phyloP scores from a whole-genome alignment of 345 rosid species.

The Streptanthus diversifolius region DNA sequence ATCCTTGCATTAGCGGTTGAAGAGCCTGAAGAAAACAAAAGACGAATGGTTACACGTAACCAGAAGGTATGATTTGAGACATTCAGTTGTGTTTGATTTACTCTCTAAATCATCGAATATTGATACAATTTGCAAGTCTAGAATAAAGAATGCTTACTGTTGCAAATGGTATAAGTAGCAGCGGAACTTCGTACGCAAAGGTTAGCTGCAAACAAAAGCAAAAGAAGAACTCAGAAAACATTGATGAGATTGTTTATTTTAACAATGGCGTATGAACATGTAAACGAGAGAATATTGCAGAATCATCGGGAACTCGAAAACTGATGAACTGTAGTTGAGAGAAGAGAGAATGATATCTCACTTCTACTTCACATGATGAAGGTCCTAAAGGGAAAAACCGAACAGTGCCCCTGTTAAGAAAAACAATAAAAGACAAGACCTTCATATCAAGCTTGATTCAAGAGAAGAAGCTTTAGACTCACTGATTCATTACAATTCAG shows the following conservation, averaged over 20 bases:
- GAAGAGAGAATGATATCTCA: slow-evolving; percentile 33
- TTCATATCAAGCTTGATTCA: slow-evolving; percentile 5
- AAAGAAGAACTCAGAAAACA: background rate
- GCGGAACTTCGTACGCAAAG: slow-evolving; percentile 90
- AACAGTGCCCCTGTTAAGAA: slow-evolving; percentile 61
- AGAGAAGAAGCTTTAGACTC: background rate
- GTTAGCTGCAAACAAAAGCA: slow-evolving; percentile 64
- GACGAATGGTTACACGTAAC: background rate
- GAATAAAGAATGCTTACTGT: slow-evolving; percentile 48
- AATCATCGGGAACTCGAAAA: background rate
- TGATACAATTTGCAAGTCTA: background rate
- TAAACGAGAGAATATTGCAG: background rate
- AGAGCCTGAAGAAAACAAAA: slow-evolving; percentile 53
- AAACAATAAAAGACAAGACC: slow-evolving; percentile 8
- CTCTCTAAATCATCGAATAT: background rate
- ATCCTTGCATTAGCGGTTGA: slow-evolving; percentile 71
- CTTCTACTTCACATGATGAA: slow-evolving; percentile 70
- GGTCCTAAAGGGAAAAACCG: slow-evolving; percentile 82
- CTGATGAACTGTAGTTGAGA: background rate
- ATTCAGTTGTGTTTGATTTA: background rate
- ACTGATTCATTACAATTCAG: background rate
- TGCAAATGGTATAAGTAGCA: slow-evolving; percentile 71
- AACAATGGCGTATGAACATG: background rate
- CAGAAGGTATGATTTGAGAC: background rate
- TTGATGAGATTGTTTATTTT: background rate